Conservation (phyloP, 805 yeast genomes). For the Limtongia smithiae region DNA sequence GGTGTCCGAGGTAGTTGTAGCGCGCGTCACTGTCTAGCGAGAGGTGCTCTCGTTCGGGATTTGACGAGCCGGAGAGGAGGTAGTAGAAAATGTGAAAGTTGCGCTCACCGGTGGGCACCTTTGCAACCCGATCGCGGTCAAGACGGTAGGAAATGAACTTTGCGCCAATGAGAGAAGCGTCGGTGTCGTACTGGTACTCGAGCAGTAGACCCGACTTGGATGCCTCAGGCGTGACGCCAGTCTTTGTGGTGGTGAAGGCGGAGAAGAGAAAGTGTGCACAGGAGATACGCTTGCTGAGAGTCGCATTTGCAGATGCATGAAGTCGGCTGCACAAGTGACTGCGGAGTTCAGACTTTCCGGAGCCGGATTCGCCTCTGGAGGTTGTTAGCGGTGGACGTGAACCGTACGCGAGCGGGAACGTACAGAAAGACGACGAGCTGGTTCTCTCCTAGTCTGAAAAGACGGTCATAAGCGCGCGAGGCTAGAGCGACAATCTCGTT, state of each 20-base stretch:
- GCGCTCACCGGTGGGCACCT: slow-evolving; percentile 50
- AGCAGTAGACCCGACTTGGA: slow-evolving; percentile 56
- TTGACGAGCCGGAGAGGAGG: slow-evolving; percentile 49
- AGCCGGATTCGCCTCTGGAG: slow-evolving; percentile 40
- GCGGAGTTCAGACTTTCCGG: slow-evolving; percentile 42
- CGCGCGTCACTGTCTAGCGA: slow-evolving; percentile 41
- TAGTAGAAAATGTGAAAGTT: slow-evolving; percentile 60
- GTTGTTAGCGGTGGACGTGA: not conserved
- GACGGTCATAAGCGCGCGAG: slow-evolving; percentile 39
- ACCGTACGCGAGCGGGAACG: not conserved
- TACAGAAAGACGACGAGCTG: slow-evolving; percentile 39
- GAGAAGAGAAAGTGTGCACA: slow-evolving; percentile 38
- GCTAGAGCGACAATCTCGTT: slow-evolving; percentile 39
- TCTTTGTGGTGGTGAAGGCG: slow-evolving; percentile 42
- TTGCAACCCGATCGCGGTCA: slow-evolving; percentile 53
- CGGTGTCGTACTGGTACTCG: slow-evolving; percentile 49
- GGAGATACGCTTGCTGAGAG: slow-evolving; percentile 11
- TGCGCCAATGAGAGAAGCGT: slow-evolving; percentile 50
- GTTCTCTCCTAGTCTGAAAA: slow-evolving; percentile 38
- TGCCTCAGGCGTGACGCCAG: slow-evolving; percentile 36
- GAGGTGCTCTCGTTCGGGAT: slow-evolving; percentile 42
- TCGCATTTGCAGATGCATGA: slow-evolving; percentile 13
- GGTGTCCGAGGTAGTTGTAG: slow-evolving; percentile 46
- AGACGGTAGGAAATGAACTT: slow-evolving; percentile 53
- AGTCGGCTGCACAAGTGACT: slow-evolving; percentile 34